Evolutionary conservation across 768 basidiomycete species (phyloP).

Genomic region (Heimioporus sp.): DNA sequence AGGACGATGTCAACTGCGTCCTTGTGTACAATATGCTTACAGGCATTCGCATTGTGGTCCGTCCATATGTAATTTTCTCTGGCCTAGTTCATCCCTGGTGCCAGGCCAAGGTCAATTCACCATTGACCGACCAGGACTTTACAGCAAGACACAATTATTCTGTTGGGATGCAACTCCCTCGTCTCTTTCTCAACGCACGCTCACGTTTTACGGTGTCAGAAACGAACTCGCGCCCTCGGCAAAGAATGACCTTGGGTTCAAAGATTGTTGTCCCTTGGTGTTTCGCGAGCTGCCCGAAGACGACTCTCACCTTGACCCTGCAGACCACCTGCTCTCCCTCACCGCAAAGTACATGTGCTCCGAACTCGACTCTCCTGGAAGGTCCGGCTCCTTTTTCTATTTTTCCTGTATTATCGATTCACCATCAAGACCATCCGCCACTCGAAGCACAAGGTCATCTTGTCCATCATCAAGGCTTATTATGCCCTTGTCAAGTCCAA

Average conservation of each 20-base stretch:
- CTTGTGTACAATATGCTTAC: slow-evolving; percentile 99
- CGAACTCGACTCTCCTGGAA: slow-evolving; percentile 94
- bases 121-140: slow-evolving; percentile 85
- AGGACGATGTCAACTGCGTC: slow-evolving; percentile 97
- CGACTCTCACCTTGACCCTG: slow-evolving; percentile 92
- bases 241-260: slow-evolving; percentile 99
- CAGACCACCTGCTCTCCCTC: slow-evolving; percentile 94
- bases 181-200: background rate
- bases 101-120: slow-evolving; percentile 91
- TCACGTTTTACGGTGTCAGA: slow-evolving; percentile 60
- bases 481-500: slow-evolving; percentile 83
- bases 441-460: slow-evolving; percentile 90
- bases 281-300: slow-evolving; percentile 96
- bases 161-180: slow-evolving; percentile 80
- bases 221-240: slow-evolving; percentile 98
- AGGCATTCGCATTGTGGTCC: slow-evolving; percentile 90
- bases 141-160: slow-evolving; percentile 89
- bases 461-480: slow-evolving; percentile 80
- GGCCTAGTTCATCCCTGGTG: slow-evolving; percentile 52
- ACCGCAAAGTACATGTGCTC: slow-evolving; percentile 98
- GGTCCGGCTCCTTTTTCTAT: slow-evolving; percentile 99
- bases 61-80: slow-evolving; percentile 26
- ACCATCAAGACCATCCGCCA: slow-evolving; percentile 99
- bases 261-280: slow-evolving; percentile 98
- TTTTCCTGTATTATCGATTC: slow-evolving; percentile 97